These are phyloP conservation scores for Leccinum pachyderme DNA, from an alignment of 1,284 basidiomycete species.

Conservation along the genomic window DNA sequence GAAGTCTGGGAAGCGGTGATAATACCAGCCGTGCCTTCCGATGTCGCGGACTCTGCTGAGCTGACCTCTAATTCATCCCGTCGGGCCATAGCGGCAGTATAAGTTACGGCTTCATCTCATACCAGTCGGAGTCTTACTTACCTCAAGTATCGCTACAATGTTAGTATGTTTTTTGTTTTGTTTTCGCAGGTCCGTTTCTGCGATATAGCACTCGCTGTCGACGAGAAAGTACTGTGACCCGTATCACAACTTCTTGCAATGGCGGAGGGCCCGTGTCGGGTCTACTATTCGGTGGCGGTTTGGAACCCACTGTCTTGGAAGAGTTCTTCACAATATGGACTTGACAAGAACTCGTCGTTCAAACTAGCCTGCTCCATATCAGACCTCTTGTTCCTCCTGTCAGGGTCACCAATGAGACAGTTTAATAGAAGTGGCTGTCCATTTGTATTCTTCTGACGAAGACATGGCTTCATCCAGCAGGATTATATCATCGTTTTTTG, in stretches of 20 bases:
- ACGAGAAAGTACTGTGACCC: conserved; percentile 14
- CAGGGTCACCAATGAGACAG: conserved; percentile 3
- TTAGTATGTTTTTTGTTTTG: not conserved
- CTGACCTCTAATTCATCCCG: conserved; percentile 3
- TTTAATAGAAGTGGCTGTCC: not conserved
- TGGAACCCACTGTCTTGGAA: conserved; percentile 14
- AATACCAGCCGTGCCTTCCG: not conserved
- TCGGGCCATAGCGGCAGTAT: conserved; percentile 8
- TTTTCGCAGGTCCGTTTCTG: conserved; percentile 1
- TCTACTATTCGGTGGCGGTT: conserved; percentile 17
- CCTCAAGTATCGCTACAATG: not conserved
- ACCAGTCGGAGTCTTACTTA: conserved; percentile 12
- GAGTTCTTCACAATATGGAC: conserved; percentile 10
- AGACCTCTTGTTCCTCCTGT: not conserved
- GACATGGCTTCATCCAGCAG: not conserved
- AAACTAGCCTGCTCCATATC: not conserved
- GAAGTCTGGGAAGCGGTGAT: not conserved
- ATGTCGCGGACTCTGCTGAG: conserved; percentile 3
- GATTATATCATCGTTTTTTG: not conserved
- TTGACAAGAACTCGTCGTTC: not conserved
- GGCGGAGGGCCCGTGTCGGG: conserved; percentile 10
- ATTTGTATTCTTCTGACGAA: not conserved
- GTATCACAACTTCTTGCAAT: conserved; percentile 14
- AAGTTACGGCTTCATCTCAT: conserved; percentile 1
- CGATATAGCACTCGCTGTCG: conserved; percentile 7